Evolutionary conservation across 106 monocot species (phyloP).

Genomic region (Dendrobium nobile): DNA sequence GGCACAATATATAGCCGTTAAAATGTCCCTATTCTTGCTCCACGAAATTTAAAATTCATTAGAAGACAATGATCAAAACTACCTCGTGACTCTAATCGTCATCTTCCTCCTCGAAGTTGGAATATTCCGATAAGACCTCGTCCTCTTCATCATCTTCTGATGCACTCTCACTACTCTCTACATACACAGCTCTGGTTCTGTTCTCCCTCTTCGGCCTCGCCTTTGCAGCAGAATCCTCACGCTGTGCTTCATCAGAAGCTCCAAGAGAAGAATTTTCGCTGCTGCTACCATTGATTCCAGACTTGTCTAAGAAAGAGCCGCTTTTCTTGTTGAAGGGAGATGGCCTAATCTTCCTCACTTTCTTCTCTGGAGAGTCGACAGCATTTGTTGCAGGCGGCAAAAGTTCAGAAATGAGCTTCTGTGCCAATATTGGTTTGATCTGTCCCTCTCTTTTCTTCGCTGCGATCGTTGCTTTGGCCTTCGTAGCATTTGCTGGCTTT

Average conservation of each 20-base stretch:
- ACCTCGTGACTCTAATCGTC: conserved; percentile 6
- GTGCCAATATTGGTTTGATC: conserved; percentile 19
- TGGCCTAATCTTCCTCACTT: conserved; percentile 78
- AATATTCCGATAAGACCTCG: conserved; percentile 26
- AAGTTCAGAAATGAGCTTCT: conserved; percentile 37
- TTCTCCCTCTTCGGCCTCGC: conserved; percentile 34
- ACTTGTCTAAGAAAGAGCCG: conserved; percentile 33
- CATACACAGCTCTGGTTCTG: conserved; percentile 12
- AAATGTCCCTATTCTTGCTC: no score
- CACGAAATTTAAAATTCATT: neutral
- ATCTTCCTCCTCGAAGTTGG: conserved; percentile 40
- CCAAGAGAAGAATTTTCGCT: neutral
- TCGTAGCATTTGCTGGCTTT: conserved; percentile 20
- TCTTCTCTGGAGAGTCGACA: conserved; percentile 62
- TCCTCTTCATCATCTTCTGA: conserved; percentile 17
- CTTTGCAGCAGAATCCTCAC: conserved; percentile 14
- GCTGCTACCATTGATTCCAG: neutral
- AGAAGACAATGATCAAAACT: neutral
- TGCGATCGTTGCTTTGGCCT: conserved; percentile 7
- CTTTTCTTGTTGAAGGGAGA: conserved; percentile 99
- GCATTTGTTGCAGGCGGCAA: conserved; percentile 32
- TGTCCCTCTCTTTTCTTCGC: conserved; percentile 29
- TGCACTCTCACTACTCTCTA: neutral
- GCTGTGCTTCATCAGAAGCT: neutral
- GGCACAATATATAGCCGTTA: no score